Evolutionary conservation across 140 eudicot genomes (phyloP), one percentile per base, ranked within the genome.

Genomic region (Oenanthe javanica): DNA sequence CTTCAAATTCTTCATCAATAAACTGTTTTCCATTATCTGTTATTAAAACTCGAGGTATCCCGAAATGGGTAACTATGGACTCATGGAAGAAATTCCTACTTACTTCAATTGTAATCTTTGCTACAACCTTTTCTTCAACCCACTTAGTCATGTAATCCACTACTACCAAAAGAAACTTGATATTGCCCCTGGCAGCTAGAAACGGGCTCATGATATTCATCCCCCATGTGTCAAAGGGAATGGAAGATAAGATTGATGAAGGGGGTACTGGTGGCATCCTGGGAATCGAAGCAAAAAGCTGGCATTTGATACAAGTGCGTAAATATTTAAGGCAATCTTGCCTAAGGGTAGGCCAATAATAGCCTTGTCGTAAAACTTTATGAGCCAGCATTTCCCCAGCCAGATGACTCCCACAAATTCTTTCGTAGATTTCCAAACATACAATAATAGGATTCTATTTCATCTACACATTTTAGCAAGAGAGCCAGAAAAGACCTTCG

Each of bases 81-180:
- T 1, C 66, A n/a, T 57, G 66, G 1, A 57, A 6, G 3, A 57
- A 57, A 1, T 21, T 6, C 0, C 9, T 1, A 10, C 66, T 19
- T 1, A 5, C 27, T 0, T 2, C 0, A 0, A 27, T 9, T 0
- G 12, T 57, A 0, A 19, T 19, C 1, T 19, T 25, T 0, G 27
- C 10, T 6, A 57, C 27, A 11, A 27, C 66, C 2, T 57, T 57
- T 0, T 25, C 66, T 0, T 57, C 3, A 0, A 7, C 66, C 66
- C 66, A 57, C 3, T 57, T 57, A 0, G 66, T 57, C 66, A 57
- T 57, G 9, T 57, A 57, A 0, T 57, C 27, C 0, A 57, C 27
- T 0, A 4, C 27, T 0, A 57, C 27, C 0, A 57, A 0, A 0
- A 57, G 11, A 11, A 19, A 57, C 0, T 21, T 19, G 0, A 19